phyloP scores from a whole-genome alignment of 176 grass and related monocot genomes.

The Raddia distichophylla region DNA sequence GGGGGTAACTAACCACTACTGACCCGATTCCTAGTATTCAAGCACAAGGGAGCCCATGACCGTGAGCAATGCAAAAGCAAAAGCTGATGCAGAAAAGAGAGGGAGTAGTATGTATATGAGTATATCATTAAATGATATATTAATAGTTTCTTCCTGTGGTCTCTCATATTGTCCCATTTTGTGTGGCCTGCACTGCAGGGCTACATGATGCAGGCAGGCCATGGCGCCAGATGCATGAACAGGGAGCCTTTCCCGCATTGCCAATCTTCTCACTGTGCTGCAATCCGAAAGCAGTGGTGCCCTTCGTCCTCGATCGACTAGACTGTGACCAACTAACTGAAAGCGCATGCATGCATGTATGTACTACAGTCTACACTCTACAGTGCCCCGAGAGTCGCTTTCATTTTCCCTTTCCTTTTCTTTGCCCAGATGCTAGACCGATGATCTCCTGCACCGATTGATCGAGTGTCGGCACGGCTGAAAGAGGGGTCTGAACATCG shows the following conservation, averaged over 20 bases:
- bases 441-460: too few relatives aligned
- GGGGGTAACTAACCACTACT: background rate
- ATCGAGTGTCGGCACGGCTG: too few relatives aligned
- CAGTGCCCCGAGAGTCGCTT: too few relatives aligned
- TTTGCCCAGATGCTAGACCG: too few relatives aligned
- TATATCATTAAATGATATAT: too few relatives aligned
- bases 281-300: background rate
- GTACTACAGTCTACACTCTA: too few relatives aligned
- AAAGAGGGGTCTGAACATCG: too few relatives aligned
- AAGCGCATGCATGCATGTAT: too few relatives aligned
- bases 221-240: background rate
- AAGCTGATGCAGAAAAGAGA: background rate
- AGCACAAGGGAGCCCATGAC: background rate
- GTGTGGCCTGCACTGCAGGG: background rate
- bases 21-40: background rate
- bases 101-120: background rate
- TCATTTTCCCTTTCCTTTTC: too few relatives aligned
- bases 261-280: background rate
- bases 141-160: background rate
- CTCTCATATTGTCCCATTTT: background rate
- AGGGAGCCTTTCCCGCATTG: background rate
- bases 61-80: background rate
- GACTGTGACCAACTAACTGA: background rate
- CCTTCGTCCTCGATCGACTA: background rate
- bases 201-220: background rate